Evolutionary conservation across 1,139 yeast species (phyloP).

Genomic region (Diutina pseudorugosa): DNA sequence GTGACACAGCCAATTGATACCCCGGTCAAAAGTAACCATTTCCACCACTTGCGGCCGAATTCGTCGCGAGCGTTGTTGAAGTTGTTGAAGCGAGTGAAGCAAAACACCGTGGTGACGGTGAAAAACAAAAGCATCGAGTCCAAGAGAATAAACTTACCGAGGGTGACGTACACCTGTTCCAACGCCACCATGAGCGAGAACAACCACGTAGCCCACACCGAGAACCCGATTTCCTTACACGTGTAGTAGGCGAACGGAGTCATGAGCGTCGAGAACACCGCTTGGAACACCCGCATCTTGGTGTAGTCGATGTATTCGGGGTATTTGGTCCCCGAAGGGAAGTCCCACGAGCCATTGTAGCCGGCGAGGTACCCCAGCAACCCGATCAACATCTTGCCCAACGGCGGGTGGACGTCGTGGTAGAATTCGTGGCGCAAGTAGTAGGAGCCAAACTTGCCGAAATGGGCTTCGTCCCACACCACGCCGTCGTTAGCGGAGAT

Average conservation of each 20-base stretch:
- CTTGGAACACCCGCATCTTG: conserved; percentile 90
- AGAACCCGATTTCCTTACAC: conserved; percentile 73
- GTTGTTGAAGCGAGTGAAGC: conserved; percentile 70
- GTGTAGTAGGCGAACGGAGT: conserved; percentile 93
- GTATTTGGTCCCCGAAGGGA: conserved; percentile 75
- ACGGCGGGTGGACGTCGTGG: conserved; percentile 97
- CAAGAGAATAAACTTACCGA: conserved; percentile 82
- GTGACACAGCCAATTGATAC: conserved; percentile 83
- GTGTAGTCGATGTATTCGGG: conserved; percentile 84
- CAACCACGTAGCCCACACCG: conserved; percentile 77
- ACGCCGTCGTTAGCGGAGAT: conserved; percentile 39
- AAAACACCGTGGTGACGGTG: conserved; percentile 71
- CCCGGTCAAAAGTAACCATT: conserved; percentile 74
- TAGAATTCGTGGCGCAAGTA: conserved; percentile 87
- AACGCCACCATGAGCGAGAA: conserved; percentile 77
- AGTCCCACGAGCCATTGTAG: conserved; percentile 91
- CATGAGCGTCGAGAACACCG: conserved; percentile 77
- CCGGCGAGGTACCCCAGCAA: conserved; percentile 90
- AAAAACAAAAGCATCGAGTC: conserved; percentile 95
- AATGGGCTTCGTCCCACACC: conserved; percentile 63
- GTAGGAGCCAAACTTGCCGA: conserved; percentile 91
- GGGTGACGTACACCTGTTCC: conserved; percentile 78
- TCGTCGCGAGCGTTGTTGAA: conserved; percentile 43
- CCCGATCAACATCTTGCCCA: conserved; percentile 95
- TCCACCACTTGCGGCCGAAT: conserved; percentile 85